Percentiles rank a stretch among this genome's conserved stretches.
phyloP scores from a whole-genome alignment of 2,329 filamentous ascomycete genomes.

The Colletotrichum aenigma region DNA sequence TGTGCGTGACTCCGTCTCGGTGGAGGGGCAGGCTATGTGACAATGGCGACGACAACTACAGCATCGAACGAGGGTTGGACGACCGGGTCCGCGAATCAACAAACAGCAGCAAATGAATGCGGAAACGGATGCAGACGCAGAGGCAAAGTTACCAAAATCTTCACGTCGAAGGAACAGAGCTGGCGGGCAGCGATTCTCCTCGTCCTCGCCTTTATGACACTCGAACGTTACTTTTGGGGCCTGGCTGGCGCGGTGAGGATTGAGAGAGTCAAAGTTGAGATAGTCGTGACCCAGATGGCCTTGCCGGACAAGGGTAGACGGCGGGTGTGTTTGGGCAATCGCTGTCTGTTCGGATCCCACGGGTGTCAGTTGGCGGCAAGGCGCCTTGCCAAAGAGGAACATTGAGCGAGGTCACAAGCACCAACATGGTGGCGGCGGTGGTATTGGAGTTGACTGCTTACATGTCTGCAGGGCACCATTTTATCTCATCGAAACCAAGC shows the following conservation, averaged over 20 bases:
- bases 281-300: background rate
- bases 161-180: background rate
- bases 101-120: background rate
- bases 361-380: slow-evolving; percentile 7
- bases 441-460: background rate
- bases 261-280: background rate
- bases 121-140: background rate
- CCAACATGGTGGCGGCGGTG: background rate
- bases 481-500: background rate
- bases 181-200: background rate
- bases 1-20: background rate
- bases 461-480: background rate
- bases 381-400: background rate
- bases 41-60: background rate
- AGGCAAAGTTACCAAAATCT: background rate
- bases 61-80: background rate
- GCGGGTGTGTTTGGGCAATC: background rate
- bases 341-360: slow-evolving; percentile 11
- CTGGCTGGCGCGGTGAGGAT: background rate
- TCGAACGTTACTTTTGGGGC: background rate
- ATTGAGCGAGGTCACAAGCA: slow-evolving; percentile 14
- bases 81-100: background rate
- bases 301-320: slow-evolving; percentile 2
- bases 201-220: background rate
- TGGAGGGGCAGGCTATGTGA: background rate